Evolutionary conservation across 2,329 filamentous ascomycete species (phyloP), one percentile per base, ranked within the genome.

Genomic region (Fusarium torreyae): DNA sequence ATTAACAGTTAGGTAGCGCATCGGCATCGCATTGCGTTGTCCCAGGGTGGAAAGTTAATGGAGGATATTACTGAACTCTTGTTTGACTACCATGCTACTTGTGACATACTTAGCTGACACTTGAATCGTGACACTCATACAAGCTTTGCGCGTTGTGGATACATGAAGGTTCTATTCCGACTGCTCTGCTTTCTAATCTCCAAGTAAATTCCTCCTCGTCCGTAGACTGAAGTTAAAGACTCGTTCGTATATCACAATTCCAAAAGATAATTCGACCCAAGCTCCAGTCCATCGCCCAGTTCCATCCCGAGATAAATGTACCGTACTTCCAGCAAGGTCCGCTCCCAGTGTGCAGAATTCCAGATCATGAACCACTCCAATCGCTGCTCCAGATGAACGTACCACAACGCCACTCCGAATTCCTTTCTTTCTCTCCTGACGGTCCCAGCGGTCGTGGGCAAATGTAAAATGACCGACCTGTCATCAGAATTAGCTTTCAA

Each of bases 331-430:
- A 33, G 9, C 17, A 22, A 38, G 15, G 38, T 38, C 20, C 17
- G 11, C 15, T 40, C 18, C 26, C 20, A 20, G 15, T 10, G 22
- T 13, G 22, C 14, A 13, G 13, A 34, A 14, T 17, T 33, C 38
- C 18, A 39, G 11, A 18, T 68, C 50, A 65, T 8, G 69, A 69
- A 26, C 73, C 66, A 57, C 78, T 86, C 87, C 87, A 89, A 67
- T 89, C 87, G 54, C 86, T 88, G 65, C 85, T 88, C 89, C 87
- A 89, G 33, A 91, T 94, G 73, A 98, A 98, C 0, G 94, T 97
- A 4, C 87, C 84, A 78, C 95, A 98, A 43, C 93, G 88, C 93
- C 94, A 98, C 76, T 96, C 86, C 0, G 94, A 94, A 3, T 90
- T 91, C 63, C 85, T 91, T 79, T 97, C 94, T 77, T 96, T 96